phyloP scores from a whole-genome alignment of 202 grass and related monocot genomes.

The Zoysia matrella region DNA sequence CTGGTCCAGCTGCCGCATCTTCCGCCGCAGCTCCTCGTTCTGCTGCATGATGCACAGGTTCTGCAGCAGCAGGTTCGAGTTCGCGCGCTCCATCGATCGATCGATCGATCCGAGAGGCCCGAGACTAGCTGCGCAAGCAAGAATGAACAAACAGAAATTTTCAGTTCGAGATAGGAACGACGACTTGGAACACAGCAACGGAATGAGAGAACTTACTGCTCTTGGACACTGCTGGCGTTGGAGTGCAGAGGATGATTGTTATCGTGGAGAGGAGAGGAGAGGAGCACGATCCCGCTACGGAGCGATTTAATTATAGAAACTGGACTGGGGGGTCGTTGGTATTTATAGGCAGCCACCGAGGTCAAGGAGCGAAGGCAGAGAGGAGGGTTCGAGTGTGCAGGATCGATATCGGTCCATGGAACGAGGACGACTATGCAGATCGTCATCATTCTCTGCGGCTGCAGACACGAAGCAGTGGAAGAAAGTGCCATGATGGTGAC shows the following conservation, averaged over 20 bases:
- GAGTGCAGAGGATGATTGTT: neutral
- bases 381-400: too few species aligned
- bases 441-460: constrained; percentile 12
- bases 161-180: too few species aligned
- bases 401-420: too few species aligned
- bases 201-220: neutral
- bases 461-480: neutral
- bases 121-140: too few species aligned
- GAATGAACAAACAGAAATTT: too few species aligned
- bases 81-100: constrained; percentile 55
- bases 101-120: neutral
- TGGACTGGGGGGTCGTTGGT: neutral
- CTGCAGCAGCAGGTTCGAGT: constrained; percentile 64
- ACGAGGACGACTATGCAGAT: neutral
- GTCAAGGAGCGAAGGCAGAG: neutral
- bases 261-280: neutral
- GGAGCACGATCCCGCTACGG: neutral
- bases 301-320: neutral
- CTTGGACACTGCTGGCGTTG: neutral
- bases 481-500: constrained; percentile 44
- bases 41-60: constrained; percentile 80
- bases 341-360: constrained; percentile 21
- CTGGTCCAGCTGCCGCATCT: constrained; percentile 59
- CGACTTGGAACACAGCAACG: neutral
- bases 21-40: constrained; percentile 83